Evolutionary conservation across 352 stramenopile species (phyloP), one percentile per base, ranked within the genome.

Genomic region (Globisporangium mamillatum): DNA sequence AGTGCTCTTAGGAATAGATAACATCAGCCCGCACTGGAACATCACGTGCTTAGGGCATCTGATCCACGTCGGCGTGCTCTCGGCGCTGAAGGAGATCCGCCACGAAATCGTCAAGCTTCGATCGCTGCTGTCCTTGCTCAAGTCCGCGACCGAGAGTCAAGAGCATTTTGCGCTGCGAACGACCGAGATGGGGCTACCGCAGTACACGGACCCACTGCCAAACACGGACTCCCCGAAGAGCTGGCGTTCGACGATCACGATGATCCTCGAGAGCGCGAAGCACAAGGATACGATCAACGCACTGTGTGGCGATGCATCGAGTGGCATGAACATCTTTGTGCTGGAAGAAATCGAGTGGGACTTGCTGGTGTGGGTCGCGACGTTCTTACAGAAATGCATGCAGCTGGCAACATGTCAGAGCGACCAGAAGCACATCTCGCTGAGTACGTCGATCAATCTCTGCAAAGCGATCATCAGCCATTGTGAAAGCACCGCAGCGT

Each of bases 271-370:
- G 36, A 86, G 77, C 32, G 79, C 77, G n/a, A 93, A 91, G 72
- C 76, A 88, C 29, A 90, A 90, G 72, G 82, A 91, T 16, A 79
- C 81, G 56, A 93, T 93, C 68, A 88, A 88, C 50, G 76, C 82
- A 7, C 61, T 91, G 63, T 91, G 88, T 64, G 79, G 78, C 9
- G 82, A 93, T 65, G 75, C 80, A 3, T 80, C 80, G 18, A 89
- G 82, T 64, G 78, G 82, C 55, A 90, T 91, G 80, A 90, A 80
- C 59, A 80, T 90, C n/a, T 91, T 90, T 59, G 44, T 91, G 63
- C 65, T 93, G 50, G 81, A 90, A 65, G 84, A 91, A 62, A 89
- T 86, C 62, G 84, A 93, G 74, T 93, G 84, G 84, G 84, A 93
- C 57, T 56, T 93, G 64, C 75, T 93, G 36, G 74, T 87, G 16